phyloP scores from a whole-genome alignment of 2,329 filamentous ascomycete species.

The Orbilia quercus region DNA sequence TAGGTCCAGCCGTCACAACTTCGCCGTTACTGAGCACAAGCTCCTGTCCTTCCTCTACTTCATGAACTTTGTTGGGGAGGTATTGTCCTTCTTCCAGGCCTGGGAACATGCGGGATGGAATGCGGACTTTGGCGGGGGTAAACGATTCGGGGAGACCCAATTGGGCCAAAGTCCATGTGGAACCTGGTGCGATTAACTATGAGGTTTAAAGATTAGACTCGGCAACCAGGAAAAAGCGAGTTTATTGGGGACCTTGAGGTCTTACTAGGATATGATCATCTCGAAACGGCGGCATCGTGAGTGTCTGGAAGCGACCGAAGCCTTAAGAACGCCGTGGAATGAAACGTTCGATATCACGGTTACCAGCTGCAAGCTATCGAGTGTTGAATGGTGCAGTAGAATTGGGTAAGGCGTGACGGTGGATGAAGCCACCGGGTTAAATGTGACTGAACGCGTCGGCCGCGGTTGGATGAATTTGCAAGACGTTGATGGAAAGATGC shows the following conservation, averaged over 20 bases:
- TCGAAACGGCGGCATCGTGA: slow-evolving; percentile 57
- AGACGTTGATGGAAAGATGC: slow-evolving; percentile 7
- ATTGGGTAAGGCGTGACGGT: neutral
- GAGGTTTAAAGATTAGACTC: slow-evolving; percentile 10
- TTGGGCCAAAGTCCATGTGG: slow-evolving; percentile 89
- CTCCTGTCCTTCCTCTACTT: slow-evolving; percentile 69
- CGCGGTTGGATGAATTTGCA: slow-evolving; percentile 10
- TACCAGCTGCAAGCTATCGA: neutral
- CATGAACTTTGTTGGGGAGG: slow-evolving; percentile 82
- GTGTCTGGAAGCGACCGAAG: neutral
- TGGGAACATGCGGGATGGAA: slow-evolving; percentile 93
- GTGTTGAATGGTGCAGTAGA: slow-evolving; percentile 5
- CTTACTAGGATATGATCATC: slow-evolving; percentile 60
- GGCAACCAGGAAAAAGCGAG: neutral
- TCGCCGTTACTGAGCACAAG: slow-evolving; percentile 49
- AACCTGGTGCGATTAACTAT: slow-evolving; percentile 80
- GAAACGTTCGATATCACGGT: too few species aligned
- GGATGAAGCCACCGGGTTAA: too few species aligned
- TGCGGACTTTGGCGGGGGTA: slow-evolving; percentile 85
- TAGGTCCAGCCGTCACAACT: slow-evolving; percentile 33
- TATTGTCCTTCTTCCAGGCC: slow-evolving; percentile 80
- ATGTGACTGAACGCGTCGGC: too few species aligned
- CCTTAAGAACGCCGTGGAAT: neutral
- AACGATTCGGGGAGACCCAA: slow-evolving; percentile 89
- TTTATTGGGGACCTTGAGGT: neutral